Conservation (phyloP, 2,329 filamentous ascomycete species). For the Talaromyces verruculosus region DNA sequence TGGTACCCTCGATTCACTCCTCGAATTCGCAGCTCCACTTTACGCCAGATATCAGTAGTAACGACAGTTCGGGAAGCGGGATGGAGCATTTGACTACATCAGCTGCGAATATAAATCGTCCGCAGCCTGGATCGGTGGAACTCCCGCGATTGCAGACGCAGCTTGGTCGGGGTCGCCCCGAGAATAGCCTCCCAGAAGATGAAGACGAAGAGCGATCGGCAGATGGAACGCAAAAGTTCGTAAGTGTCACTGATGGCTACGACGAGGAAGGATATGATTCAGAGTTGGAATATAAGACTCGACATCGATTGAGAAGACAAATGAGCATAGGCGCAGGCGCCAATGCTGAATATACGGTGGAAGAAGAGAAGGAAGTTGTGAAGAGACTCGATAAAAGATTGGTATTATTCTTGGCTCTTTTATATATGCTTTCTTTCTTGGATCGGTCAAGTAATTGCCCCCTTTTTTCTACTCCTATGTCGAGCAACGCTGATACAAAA, state of each 20-base stretch:
- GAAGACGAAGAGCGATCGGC: conserved; percentile 7
- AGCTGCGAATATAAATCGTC: conserved; percentile 7
- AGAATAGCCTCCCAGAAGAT: conserved; percentile 14
- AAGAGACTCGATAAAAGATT: conserved; percentile 74
- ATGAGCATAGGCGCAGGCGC: neutral
- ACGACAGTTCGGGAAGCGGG: conserved; percentile 25
- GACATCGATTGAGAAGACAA: conserved; percentile 29
- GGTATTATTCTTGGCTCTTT: conserved; percentile 74
- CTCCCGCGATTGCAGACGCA: conserved; percentile 38
- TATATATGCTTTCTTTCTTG: conserved; percentile 83
- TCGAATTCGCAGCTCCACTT: conserved; percentile 29
- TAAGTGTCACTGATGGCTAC: conserved; percentile 22
- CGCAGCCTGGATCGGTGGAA: conserved; percentile 25
- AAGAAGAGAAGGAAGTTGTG: conserved; percentile 72
- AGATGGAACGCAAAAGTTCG: conserved; percentile 2
- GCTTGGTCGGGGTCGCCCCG: conserved; percentile 24
- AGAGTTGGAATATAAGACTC: conserved; percentile 26
- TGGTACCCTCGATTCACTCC: conserved; percentile 28
- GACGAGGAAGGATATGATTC: conserved; percentile 32
- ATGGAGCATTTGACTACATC: neutral
- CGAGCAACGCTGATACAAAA: conserved; percentile 2
- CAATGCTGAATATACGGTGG: conserved; percentile 41
- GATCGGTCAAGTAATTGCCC: conserved; percentile 73
- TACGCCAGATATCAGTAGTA: conserved; percentile 39
- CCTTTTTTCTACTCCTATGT: neutral